Base-by-base conservation (phyloP, 345 rosid species). In the Rhizophora mangle region DNA sequence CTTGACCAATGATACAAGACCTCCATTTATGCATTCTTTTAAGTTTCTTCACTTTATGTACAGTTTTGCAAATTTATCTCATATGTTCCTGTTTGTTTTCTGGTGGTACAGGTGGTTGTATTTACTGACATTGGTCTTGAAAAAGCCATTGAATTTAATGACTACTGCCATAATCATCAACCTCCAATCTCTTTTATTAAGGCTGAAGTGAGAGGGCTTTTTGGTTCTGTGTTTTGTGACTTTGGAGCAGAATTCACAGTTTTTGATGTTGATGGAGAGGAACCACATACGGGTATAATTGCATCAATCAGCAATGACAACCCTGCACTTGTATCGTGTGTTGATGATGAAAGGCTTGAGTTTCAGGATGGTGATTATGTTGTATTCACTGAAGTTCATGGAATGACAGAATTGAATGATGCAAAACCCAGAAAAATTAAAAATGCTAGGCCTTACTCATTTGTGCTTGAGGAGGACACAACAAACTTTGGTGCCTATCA, bases 341-440 rank as follows among this genome's bases (percentile, higher is more conserved):
- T 95, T 62, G 99, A 95, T 19, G 98, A 95, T 79, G 98, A 95
- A 82, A 88, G 98, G 76, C 92, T 95, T 46, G 98, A 90, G 78
- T 90, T 95, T 82, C 88, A 95, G 79, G 98, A 92, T 78, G 99
- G 98, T 62, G 98, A 95, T 81, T 77, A 87, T 69, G 99, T 95
- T 77, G 83, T 90, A 68, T 95, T 95, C 88, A 90, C 98, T 46
- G 99, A 95, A 81, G 92, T 95, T 72, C 89, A 88, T 27, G 99
- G 99, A 57, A 92, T 92, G 99, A 85, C 86, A 6, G 91, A 95
- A 73, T 71, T 95, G 54, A 95, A 95, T 84, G 98, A 95, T 86
- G 99, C 96, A 51, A 92, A 85, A 52, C 98, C 96, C 24, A 90
- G 99, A 87, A 95, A 85, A 81, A 80, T 95, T 66, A 92, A 85